Evolutionary conservation across 768 basidiomycete genomes (phyloP), one percentile per base, ranked within the genome.

Genomic region (Lyophyllum decastes): DNA sequence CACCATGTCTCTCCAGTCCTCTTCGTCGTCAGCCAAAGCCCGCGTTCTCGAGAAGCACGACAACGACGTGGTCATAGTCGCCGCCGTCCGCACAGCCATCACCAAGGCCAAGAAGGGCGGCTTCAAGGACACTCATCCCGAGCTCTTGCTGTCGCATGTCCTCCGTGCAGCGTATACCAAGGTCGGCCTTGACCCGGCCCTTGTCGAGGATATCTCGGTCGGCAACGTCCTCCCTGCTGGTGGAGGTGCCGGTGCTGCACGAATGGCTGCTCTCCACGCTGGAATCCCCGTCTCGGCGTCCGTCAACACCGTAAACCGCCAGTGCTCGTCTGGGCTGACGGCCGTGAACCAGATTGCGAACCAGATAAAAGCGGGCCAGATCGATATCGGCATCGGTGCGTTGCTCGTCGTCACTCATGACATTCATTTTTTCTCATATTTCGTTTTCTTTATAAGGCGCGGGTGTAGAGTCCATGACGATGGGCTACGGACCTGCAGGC

Each of bases 391-490:
- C 41, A 91, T 96, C 52, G 94, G 92, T 88, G 66, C 60, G 85
- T 73, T 40, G 2, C 27, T 25, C 35, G 30, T 25, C 35, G 30
- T 35, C 44, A 30, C 10, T 30, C 10, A 30, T 30, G 30, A 30
- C 30, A 10, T 30, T 5, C 10, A 4, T 30, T 7, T 30, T 7
- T 51, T 27, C 19, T 49, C 49, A 19, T 27, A 24, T 19, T 40
- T 10, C 60, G 50, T 49, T 41, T 40, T 50, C 16, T 49, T 52
- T 44, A 52, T 16, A 56, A 91, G 89, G 89, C 70, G 87, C 92
- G 41, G 94, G 93, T 58, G 91, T 92, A 17, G 94, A 97, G 75
- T 89, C 87, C 55, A 97, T 97, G 95, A 90, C 90, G 0, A 80
- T 82, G 66, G 89, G 89, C 30, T 92, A 78, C 72, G 90, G 89